Conservation (phyloP, 768 basidiomycete genomes). For the Inosperma sp. region DNA sequence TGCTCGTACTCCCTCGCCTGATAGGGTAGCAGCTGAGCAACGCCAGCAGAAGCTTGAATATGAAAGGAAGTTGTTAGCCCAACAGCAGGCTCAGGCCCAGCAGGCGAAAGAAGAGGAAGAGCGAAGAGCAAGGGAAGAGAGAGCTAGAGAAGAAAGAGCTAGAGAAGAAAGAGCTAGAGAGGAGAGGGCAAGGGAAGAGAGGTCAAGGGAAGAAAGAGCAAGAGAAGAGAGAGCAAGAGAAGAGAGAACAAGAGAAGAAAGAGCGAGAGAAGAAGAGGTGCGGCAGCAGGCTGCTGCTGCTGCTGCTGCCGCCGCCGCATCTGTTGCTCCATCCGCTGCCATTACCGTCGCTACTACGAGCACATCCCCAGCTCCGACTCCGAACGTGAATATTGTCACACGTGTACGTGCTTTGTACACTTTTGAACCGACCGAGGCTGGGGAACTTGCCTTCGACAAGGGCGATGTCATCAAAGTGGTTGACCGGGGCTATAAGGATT, state of each 20-base stretch:
- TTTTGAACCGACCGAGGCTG: slow-evolving; percentile 82
- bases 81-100: slow-evolving; percentile 18
- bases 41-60: slow-evolving; percentile 10
- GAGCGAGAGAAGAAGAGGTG: neutral
- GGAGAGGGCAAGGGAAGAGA: slow-evolving; percentile 3
- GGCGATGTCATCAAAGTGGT: slow-evolving; percentile 95
- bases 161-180: neutral
- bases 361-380: slow-evolving; percentile 16
- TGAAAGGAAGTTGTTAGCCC: slow-evolving; percentile 17
- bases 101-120: slow-evolving; percentile 7
- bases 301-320: slow-evolving; percentile 11
- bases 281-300: slow-evolving; percentile 8
- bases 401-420: slow-evolving; percentile 86
- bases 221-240: neutral
- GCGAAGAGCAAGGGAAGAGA: neutral
- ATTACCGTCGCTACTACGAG: slow-evolving; percentile 17
- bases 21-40: slow-evolving; percentile 14
- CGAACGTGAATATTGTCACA: slow-evolving; percentile 50
- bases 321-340: slow-evolving; percentile 13
- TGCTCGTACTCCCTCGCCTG: slow-evolving; percentile 46
- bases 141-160: neutral
- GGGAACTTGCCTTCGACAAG: slow-evolving; percentile 87
- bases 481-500: slow-evolving; percentile 90
- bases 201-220: no score
- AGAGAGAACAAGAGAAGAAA: neutral